A percentile compares a stretch with the other conserved stretches of the same genome.
These are phyloP conservation scores for Kwoniella dejecticola DNA, from an alignment of 768 basidiomycete genomes.

Conservation along the genomic window DNA sequence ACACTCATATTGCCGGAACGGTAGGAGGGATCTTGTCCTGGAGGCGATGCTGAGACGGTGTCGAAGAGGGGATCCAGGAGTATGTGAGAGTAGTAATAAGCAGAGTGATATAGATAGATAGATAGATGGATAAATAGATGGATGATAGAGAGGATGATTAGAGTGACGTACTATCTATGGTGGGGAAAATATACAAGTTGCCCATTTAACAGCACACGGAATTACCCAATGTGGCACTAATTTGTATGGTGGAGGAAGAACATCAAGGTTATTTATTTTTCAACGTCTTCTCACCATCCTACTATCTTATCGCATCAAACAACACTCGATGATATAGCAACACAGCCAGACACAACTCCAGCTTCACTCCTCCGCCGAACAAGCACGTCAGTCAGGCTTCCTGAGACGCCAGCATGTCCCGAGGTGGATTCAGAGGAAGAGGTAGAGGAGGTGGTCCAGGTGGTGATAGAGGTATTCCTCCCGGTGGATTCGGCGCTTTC, in stretches of 20 bases:
- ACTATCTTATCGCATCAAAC: not conserved
- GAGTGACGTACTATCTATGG: too few species aligned
- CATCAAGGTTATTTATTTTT: not conserved
- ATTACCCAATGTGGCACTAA: conserved; percentile 4
- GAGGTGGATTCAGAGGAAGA: conserved; percentile 44
- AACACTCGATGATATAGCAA: not conserved
- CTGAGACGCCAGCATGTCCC: conserved; percentile 25
- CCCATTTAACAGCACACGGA: not conserved
- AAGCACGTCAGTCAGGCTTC: too few species aligned
- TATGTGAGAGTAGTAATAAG: too few species aligned
- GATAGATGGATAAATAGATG: too few species aligned
- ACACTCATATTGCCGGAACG: conserved; percentile 10
- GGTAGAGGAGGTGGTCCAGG: conserved; percentile 39
- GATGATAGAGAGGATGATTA: too few species aligned
- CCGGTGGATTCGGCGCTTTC: conserved; percentile 20
- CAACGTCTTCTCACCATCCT: not conserved
- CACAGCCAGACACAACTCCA: not conserved
- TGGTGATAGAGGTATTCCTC: conserved; percentile 28
- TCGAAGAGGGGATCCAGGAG: not conserved
- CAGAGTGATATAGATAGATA: too few species aligned
- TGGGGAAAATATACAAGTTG: not conserved
- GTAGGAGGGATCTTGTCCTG: not conserved
- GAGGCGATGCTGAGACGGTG: not conserved
- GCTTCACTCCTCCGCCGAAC: not conserved
- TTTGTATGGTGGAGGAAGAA: conserved; percentile 1